Percentiles rank a stretch among this genome's conserved stretches.
phyloP scores from a whole-genome alignment of 129 eudicot genomes.

The Flaveria linearis region DNA sequence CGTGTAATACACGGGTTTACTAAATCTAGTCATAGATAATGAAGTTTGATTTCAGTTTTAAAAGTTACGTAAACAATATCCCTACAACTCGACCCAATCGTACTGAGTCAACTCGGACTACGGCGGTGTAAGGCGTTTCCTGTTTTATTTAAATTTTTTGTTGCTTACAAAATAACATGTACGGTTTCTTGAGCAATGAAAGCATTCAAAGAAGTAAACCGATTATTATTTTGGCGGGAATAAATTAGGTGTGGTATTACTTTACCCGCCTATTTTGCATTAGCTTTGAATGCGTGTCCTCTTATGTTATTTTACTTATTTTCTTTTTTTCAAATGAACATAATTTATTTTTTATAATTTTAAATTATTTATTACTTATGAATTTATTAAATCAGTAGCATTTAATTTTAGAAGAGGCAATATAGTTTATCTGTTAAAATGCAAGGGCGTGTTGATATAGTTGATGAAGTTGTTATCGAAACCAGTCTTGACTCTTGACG shows the following conservation, averaged over 20 bases:
- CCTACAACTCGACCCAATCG: not conserved
- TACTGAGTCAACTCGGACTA: conserved; percentile 6
- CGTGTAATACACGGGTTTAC: too few species aligned
- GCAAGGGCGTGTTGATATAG: too few species aligned
- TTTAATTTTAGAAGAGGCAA: too few species aligned
- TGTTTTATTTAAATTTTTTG: not conserved
- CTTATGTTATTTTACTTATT: not conserved
- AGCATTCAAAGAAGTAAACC: not conserved
- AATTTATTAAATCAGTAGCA: too few species aligned
- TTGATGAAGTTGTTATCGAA: too few species aligned
- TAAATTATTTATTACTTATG: too few species aligned
- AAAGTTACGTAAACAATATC: not conserved
- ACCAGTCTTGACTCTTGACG: too few species aligned
- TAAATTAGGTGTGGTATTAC: not conserved
- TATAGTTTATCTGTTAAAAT: too few species aligned
- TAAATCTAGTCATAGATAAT: not conserved
- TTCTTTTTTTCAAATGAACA: not conserved
- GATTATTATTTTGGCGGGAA: conserved; percentile 12
- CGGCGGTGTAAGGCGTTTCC: not conserved
- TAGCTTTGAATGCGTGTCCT: not conserved
- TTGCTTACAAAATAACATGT: not conserved
- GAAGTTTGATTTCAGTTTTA: not conserved
- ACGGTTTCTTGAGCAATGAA: not conserved
- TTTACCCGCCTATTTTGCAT: conserved; percentile 11
- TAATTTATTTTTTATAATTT: too few species aligned